Evolutionary conservation across 2,329 filamentous ascomycete species (phyloP), one percentile per base, ranked within the genome.

Genomic region (Helotiales sp.): DNA sequence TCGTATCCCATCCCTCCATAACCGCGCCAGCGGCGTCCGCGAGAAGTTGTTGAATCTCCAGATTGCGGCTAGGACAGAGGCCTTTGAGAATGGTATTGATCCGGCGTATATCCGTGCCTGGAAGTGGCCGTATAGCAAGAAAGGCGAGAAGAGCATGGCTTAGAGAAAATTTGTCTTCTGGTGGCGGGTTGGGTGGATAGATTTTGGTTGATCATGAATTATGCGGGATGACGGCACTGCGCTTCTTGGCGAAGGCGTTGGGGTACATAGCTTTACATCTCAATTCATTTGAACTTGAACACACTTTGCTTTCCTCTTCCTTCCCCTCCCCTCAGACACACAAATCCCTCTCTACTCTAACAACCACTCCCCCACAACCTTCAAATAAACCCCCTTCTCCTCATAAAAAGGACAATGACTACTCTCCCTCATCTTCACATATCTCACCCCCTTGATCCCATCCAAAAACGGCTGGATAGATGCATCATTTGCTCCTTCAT

Each of bases 31-130:
- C 0, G 74, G 79, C 0, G 82, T 85, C 0, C 76, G 89, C 24
- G 87, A 92, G 75, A 76, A 76, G 55, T 76, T 93, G 64, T 72
- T 86, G 60, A 83, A 87, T 65, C 75, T 80, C 63, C 86, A 89
- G 77, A 84, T 90, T 65, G 75, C 76, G 51, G 86, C 85, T 2
- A 80, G 79, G 66, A 84, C 81, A 57, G 79, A 83, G 70, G 87
- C 88, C 0, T 91, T 84, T 66, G 86, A 90, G 76, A 79, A 80
- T 50, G 89, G 89, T 19, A 74, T 90, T 65, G 89, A 93, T 73
- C 87, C 87, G 1, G 58, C 58, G 1, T 61, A 63, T 17, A 64
- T 71, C 46, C 59, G 60, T 0, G 59, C 64, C 10, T 71, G 69
- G 69, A 63, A 36, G 17, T 71, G 69, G 69, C 68, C 69, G 5